A percentile compares a stretch with the other conserved stretches of the same genome.
These are phyloP conservation scores for Ogataea methanolica DNA, from an alignment of 805 yeast species.

Conservation along the genomic window DNA sequence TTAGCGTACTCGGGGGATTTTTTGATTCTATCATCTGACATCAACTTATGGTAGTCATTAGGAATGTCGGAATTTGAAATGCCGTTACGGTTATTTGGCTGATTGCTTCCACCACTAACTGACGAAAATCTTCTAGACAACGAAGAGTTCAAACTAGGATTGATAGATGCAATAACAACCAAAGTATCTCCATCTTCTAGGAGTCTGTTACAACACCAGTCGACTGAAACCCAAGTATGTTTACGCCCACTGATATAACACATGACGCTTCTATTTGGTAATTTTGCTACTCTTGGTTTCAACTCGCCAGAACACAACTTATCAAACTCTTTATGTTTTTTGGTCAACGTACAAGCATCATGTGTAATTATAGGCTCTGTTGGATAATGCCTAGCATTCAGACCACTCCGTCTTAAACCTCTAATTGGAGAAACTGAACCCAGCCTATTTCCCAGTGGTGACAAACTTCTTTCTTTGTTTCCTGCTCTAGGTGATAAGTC, in stretches of 20 bases:
- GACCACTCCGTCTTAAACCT: constrained; percentile 4
- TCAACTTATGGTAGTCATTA: neutral
- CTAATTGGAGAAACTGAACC: constrained; percentile 22
- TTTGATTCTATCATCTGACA: constrained; percentile 33
- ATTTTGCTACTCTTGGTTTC: constrained; percentile 26
- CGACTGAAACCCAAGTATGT: constrained; percentile 82
- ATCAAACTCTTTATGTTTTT: constrained; percentile 44
- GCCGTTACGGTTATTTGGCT: too few species aligned
- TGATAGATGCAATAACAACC: constrained; percentile 54
- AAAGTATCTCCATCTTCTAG: constrained; percentile 64
- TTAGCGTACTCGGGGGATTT: constrained; percentile 44
- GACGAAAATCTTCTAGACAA: constrained; percentile 18
- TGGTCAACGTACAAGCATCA: constrained; percentile 40
- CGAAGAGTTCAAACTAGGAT: constrained; percentile 23
- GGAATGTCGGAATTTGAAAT: neutral
- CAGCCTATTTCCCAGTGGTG: constrained; percentile 16
- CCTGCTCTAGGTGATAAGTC: constrained; percentile 15
- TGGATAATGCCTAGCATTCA: constrained; percentile 24
- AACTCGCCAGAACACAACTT: constrained; percentile 37
- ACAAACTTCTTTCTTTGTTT: constrained; percentile 16
- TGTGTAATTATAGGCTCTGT: constrained; percentile 34
- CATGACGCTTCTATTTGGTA: constrained; percentile 52
- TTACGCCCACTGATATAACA: constrained; percentile 65
- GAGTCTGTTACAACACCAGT: constrained; percentile 55
- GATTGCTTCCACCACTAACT: too few species aligned